A percentile compares a stretch with the other conserved stretches of the same genome.
phyloP scores from a whole-genome alignment of 768 basidiomycete species.

The Kwoniella dendrophila region DNA sequence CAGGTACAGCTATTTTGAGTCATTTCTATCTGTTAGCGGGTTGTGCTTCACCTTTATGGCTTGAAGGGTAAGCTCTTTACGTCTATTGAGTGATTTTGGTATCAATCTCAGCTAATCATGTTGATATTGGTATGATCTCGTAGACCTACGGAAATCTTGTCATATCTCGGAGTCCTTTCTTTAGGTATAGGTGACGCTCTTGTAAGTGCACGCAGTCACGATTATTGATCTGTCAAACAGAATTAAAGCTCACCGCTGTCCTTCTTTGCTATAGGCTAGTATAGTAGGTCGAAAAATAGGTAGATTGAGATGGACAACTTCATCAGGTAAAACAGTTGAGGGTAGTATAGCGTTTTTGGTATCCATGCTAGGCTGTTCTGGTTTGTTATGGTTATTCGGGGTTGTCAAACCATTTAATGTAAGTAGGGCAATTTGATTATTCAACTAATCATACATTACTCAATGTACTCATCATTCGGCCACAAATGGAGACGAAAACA shows the following conservation, averaged over 20 bases:
- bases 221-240: not conserved
- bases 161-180: slow-evolving; percentile 82
- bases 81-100: not conserved
- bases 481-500: not conserved
- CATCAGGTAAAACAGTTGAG: slow-evolving; percentile 84
- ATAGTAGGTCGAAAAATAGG: slow-evolving; percentile 87
- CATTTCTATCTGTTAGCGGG: slow-evolving; percentile 97
- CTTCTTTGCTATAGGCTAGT: slow-evolving; percentile 67
- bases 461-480: not conserved
- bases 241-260: not conserved
- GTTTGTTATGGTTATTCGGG: slow-evolving; percentile 71
- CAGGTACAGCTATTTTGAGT: slow-evolving; percentile 91
- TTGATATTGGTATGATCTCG: slow-evolving; percentile 54
- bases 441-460: not conserved
- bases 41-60: slow-evolving; percentile 90
- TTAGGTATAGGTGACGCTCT: slow-evolving; percentile 92
- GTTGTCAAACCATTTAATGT: slow-evolving; percentile 77
- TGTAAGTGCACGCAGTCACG: slow-evolving; percentile 59
- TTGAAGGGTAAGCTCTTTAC: slow-evolving; percentile 72
- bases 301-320: slow-evolving; percentile 77
- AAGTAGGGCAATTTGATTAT: slow-evolving; percentile 47
- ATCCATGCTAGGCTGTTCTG: slow-evolving; percentile 71
- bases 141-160: slow-evolving; percentile 58
- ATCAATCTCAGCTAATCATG: too few relatives aligned
- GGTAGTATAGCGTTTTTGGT: slow-evolving; percentile 79